Evolutionary conservation across 2,329 filamentous ascomycete genomes (phyloP).

Genomic region (Pseudomassariella vexata): DNA sequence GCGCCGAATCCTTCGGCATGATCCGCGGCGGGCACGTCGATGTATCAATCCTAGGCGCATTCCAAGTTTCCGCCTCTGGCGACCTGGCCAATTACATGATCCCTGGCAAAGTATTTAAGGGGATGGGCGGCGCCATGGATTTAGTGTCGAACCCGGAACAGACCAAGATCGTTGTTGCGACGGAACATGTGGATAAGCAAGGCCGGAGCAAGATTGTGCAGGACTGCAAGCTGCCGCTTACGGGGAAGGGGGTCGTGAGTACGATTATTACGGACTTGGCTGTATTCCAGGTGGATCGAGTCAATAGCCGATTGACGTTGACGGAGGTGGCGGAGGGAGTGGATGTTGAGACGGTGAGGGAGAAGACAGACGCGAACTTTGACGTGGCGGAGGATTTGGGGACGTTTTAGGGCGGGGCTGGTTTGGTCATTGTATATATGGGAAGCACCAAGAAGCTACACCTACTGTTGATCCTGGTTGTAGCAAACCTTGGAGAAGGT

Average conservation of each 20-base stretch:
- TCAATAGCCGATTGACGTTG: conserved; percentile 56
- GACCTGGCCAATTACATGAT: conserved; percentile 90
- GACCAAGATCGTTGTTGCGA: conserved; percentile 68
- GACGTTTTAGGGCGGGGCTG: conserved; percentile 31
- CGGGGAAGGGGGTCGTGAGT: conserved; percentile 61
- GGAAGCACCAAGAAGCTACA: no score
- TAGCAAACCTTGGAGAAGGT: no score
- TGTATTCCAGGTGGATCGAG: conserved; percentile 64
- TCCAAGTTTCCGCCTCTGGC: conserved; percentile 73
- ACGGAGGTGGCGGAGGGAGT: conserved; percentile 67
- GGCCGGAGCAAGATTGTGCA: conserved; percentile 62
- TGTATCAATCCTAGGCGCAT: conserved; percentile 75
- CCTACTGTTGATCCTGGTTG: no score
- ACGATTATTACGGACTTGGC: conserved; percentile 70
- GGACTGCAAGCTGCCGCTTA: conserved; percentile 58
- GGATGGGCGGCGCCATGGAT: conserved; percentile 78
- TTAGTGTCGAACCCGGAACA: conserved; percentile 64
- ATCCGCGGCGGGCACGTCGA: conserved; percentile 81
- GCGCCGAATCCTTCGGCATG: conserved; percentile 79
- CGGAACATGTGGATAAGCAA: conserved; percentile 65
- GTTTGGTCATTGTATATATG: no score
- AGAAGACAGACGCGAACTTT: conserved; percentile 67
- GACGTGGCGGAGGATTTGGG: conserved; percentile 52
- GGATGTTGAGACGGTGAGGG: conserved; percentile 60
- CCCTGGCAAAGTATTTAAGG: conserved; percentile 80